These are phyloP conservation scores for Fusarium sp. DNA, from an alignment of 2,329 filamentous ascomycete genomes.

Conservation along the genomic window DNA sequence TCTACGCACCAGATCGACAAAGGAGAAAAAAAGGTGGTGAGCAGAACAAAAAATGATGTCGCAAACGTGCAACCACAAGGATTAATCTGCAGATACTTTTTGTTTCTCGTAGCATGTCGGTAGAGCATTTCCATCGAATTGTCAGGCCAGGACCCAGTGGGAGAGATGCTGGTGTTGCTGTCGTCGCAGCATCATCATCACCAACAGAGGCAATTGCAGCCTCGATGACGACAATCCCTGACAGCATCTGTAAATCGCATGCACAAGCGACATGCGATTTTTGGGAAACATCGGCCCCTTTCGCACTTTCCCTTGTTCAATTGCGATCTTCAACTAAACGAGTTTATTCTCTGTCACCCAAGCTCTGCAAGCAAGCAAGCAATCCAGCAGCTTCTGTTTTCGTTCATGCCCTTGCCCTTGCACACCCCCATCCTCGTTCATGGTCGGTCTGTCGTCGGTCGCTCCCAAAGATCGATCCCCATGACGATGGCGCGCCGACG, in stretches of 20 bases:
- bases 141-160: not conserved
- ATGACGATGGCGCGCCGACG: not conserved
- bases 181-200: not conserved
- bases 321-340: constrained; percentile 33
- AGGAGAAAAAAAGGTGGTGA: not conserved
- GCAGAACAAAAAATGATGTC: not conserved
- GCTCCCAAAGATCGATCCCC: constrained; percentile 13
- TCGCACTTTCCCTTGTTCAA: constrained; percentile 15
- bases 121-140: not conserved
- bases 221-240: not conserved
- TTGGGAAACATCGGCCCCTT: constrained; percentile 12
- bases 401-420: not conserved
- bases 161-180: not conserved
- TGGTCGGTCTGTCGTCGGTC: not conserved
- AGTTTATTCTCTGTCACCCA: not conserved
- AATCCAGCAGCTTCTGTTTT: not conserved
- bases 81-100: not conserved
- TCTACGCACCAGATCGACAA: not conserved
- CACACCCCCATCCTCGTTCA: not conserved
- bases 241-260: constrained; percentile 17
- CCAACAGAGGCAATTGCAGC: not conserved
- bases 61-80: not conserved
- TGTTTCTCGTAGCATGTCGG: not conserved
- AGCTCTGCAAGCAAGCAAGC: not conserved
- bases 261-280: constrained; percentile 19